Evolutionary conservation across 345 rosid genomes (phyloP), one percentile per base, ranked within the genome.

Genomic region (Linum lewisii): DNA sequence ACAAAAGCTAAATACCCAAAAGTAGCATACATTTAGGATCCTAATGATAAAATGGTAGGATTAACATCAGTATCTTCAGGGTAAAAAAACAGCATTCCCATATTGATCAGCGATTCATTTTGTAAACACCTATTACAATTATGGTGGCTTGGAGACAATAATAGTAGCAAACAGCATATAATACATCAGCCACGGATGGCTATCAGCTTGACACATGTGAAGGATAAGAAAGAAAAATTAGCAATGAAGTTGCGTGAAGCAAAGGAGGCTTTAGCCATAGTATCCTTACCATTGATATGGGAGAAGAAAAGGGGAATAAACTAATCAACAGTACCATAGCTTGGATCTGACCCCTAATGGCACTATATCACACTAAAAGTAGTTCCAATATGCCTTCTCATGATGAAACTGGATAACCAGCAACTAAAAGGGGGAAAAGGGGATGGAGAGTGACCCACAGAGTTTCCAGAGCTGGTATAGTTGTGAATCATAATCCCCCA

Each of bases 381-480:
- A 32, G 8, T n/a, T 37, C 19, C 56, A 54, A 51, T 51, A 60
- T 49, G 29, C 54, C 32, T 52, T 56, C 57, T 57, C 34, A 36
- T 47, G 23, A 42, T 42, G 47, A 24, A 36, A 68, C 15, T 54
- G 65, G 5, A 60, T 47, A 29, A 56, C 58, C 18, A 38, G 42
- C 22, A 52, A 37, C 26, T 2, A 10, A 24, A 36, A 54, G 29
- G 7, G 7, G 24, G 24, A 18, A 32, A 32, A 55, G 16, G 24
- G 25, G 22, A 50, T 58, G 38, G 19, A 68, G 15, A 59, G 20
- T 24, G 71, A 64, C 66, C 71, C 69, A 69, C 72, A 63, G 59
- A 54, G 44, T 65, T 19, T 42, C 47, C 15, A 16, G 47, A 42
- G 47, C 47, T 42, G 18, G 16, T 16, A 42, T 42, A 11, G 24